Conservation (phyloP, 345 rosid genomes). For the Isatis tinctoria region DNA sequence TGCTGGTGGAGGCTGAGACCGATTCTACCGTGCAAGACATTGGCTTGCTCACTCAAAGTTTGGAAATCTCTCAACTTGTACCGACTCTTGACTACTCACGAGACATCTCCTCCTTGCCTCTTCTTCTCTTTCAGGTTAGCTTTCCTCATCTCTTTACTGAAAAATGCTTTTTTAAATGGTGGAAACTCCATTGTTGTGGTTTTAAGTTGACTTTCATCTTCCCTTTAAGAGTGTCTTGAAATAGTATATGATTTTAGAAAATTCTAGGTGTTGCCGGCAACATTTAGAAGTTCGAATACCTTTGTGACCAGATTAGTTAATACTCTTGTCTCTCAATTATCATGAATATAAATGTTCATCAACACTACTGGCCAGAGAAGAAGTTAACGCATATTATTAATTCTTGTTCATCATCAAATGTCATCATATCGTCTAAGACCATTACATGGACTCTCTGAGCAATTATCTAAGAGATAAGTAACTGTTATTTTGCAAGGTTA, state of each 20-base stretch:
- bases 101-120: conserved; percentile 33
- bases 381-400: not conserved
- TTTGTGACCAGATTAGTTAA: not conserved
- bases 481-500: conserved; percentile 26
- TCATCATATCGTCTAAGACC: not conserved
- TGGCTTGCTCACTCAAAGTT: conserved; percentile 11
- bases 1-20: conserved; percentile 34
- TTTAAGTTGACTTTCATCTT: not conserved
- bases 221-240: not conserved
- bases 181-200: not conserved
- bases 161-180: not conserved
- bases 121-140: conserved; percentile 32
- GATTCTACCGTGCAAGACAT: conserved; percentile 20
- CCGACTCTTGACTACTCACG: conserved; percentile 30
- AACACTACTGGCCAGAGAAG: not conserved
- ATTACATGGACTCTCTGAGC: not conserved
- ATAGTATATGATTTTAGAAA: not conserved
- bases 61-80: conserved; percentile 21
- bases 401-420: not conserved
- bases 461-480: not conserved
- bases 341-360: not conserved
- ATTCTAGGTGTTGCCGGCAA: not conserved
- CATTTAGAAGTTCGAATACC: not conserved
- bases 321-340: not conserved
- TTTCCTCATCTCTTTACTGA: not conserved